These are phyloP conservation scores for Albophoma yamanashiensis DNA, from an alignment of 2,329 filamentous ascomycete species.

Conservation along the genomic window DNA sequence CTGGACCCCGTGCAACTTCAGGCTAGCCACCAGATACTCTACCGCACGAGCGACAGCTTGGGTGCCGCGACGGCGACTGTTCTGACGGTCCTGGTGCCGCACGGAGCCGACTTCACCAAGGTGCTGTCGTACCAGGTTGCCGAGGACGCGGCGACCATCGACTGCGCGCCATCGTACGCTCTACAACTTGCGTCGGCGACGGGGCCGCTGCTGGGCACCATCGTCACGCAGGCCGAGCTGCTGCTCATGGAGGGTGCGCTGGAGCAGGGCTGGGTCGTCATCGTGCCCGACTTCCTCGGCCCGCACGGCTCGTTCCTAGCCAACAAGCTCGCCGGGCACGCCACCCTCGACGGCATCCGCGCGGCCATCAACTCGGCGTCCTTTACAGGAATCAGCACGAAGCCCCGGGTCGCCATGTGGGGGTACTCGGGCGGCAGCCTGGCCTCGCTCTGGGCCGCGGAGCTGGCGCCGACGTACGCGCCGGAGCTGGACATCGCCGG, in stretches of 20 bases:
- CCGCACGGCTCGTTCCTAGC: constrained; percentile 30
- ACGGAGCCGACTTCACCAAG: constrained; percentile 13
- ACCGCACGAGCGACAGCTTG: constrained; percentile 25
- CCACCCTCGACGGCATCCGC: constrained; percentile 31
- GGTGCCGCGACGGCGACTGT: constrained; percentile 24
- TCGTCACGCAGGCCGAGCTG: constrained; percentile 12
- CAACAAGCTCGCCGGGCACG: constrained; percentile 27
- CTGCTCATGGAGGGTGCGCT: constrained; percentile 18
- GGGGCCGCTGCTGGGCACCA: constrained; percentile 19
- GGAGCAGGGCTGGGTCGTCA: constrained; percentile 33
- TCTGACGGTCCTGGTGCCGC: constrained; percentile 26
- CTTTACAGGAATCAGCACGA: constrained; percentile 17
- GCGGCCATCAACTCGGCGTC: constrained; percentile 20
- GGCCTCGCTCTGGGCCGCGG: constrained; percentile 12
- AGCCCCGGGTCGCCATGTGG: constrained; percentile 32
- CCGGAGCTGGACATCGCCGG: constrained; percentile 13
- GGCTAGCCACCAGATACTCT: constrained; percentile 22
- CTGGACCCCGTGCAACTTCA: constrained; percentile 8
- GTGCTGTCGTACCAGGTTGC: constrained; percentile 32
- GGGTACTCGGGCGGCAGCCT: constrained; percentile 16
- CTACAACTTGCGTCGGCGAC: constrained; percentile 8
- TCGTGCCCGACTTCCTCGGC: constrained; percentile 35
- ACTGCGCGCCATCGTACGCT: constrained; percentile 19
- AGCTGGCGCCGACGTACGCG: constrained; percentile 15
- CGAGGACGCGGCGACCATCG: constrained; percentile 25